Evolutionary conservation across 1,139 yeast genomes (phyloP).

Genomic region (Suhomyces yuchorum): DNA sequence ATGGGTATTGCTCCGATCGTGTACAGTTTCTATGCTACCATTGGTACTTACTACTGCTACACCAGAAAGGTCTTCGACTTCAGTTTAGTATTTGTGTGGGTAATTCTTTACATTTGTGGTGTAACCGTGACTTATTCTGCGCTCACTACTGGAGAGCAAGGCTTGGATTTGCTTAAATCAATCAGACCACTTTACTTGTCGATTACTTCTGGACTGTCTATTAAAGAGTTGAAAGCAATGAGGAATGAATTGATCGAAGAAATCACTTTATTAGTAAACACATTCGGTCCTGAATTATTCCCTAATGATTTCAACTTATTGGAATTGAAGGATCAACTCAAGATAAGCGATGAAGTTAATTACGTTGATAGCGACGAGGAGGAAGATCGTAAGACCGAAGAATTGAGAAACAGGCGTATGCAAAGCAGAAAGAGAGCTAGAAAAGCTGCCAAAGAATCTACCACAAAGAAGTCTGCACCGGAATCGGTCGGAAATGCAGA

Average conservation of each 20-base stretch:
- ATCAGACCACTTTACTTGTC: constrained; percentile 81
- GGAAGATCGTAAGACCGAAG: constrained; percentile 59
- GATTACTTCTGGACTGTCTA: constrained; percentile 61
- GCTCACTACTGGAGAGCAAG: constrained; percentile 86
- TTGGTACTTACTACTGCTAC: constrained; percentile 58
- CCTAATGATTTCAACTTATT: constrained; percentile 51
- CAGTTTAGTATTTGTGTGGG: constrained; percentile 41
- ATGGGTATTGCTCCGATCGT: constrained; percentile 87
- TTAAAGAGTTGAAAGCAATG: constrained; percentile 49
- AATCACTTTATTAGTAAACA: constrained; percentile 46
- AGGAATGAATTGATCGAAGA: constrained; percentile 44
- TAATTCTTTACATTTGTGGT: constrained; percentile 54
- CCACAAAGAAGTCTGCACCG: neutral
- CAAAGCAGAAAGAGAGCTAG: constrained; percentile 30
- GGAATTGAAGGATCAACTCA: constrained; percentile 35
- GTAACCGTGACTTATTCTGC: constrained; percentile 85
- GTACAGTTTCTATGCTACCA: constrained; percentile 74
- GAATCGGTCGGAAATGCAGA: constrained; percentile 1
- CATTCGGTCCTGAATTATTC: constrained; percentile 48
- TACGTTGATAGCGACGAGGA: constrained; percentile 52
- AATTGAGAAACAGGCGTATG: constrained; percentile 49
- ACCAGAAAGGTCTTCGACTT: constrained; percentile 23
- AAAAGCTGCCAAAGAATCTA: constrained; percentile 21
- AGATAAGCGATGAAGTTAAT: constrained; percentile 27
- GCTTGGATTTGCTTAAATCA: constrained; percentile 84